phyloP scores from a whole-genome alignment of 495 filamentous ascomycete genomes.

The Xylaria castorea region DNA sequence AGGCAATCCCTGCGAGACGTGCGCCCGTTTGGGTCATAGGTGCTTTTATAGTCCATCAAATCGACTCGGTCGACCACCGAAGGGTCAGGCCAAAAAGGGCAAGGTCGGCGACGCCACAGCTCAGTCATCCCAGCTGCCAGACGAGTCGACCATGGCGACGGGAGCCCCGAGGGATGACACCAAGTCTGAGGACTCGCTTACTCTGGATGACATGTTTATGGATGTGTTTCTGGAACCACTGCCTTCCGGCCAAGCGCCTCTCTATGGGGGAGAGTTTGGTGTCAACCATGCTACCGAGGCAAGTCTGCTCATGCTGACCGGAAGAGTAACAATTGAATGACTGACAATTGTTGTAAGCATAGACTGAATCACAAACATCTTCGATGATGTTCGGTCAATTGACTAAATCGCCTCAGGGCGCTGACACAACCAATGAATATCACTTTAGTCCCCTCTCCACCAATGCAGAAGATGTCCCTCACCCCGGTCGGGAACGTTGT shows the following conservation, averaged over 20 bases:
- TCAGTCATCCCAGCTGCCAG: background rate
- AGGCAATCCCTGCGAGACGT: constrained; percentile 8
- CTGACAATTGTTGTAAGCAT: background rate
- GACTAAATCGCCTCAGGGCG: background rate
- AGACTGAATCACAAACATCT: background rate
- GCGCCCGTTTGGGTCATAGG: constrained; percentile 1
- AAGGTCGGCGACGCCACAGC: background rate
- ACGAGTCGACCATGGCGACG: background rate
- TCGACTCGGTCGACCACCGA: constrained; percentile 6
- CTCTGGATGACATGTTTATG: constrained; percentile 6
- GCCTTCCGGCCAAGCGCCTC: background rate
- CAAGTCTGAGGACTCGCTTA: background rate
- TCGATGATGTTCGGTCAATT: background rate
- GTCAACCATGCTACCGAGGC: background rate
- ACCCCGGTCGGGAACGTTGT: background rate
- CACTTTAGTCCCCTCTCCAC: background rate
- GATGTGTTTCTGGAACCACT: background rate
- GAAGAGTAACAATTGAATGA: background rate
- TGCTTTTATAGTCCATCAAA: constrained; percentile 2
- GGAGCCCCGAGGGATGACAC: background rate
- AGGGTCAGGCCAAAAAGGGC: constrained; percentile 9
- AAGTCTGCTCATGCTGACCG: background rate
- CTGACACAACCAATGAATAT: background rate
- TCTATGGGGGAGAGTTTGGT: background rate
- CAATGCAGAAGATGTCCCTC: background rate